These are phyloP conservation scores for Elsinoe necatrix DNA, from an alignment of 2,329 filamentous ascomycete species.

Conservation along the genomic window DNA sequence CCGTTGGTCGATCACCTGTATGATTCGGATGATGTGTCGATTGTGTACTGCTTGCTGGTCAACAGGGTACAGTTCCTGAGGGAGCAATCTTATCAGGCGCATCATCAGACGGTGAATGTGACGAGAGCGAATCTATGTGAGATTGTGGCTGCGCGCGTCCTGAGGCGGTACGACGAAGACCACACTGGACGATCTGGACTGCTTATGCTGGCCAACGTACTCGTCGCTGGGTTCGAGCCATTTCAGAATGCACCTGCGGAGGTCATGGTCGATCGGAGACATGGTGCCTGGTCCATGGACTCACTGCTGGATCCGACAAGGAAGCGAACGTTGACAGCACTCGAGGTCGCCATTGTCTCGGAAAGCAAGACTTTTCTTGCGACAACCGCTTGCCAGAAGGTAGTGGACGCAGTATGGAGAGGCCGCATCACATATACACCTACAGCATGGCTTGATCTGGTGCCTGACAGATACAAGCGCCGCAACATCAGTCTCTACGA, in stretches of 20 bases:
- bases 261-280: constrained; percentile 51
- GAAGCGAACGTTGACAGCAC: constrained; percentile 59
- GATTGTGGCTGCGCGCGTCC: constrained; percentile 66
- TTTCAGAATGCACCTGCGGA: constrained; percentile 72
- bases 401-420: constrained; percentile 74
- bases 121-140: constrained; percentile 73
- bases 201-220: constrained; percentile 65
- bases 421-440: constrained; percentile 76
- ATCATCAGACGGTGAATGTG: constrained; percentile 72
- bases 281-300: constrained; percentile 37
- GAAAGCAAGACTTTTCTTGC: constrained; percentile 72
- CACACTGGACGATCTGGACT: constrained; percentile 62
- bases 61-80: constrained; percentile 72
- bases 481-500: constrained; percentile 76
- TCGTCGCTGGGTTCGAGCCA: constrained; percentile 75
- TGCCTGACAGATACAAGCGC: constrained; percentile 78
- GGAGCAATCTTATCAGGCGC: constrained; percentile 65
- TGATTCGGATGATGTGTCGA: constrained; percentile 68
- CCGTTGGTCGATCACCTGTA: constrained; percentile 79
- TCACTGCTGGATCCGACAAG: constrained; percentile 37
- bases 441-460: constrained; percentile 70
- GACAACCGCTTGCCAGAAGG: constrained; percentile 69
- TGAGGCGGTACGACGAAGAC: constrained; percentile 71
- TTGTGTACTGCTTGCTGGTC: constrained; percentile 76
- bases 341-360: constrained; percentile 75